A percentile compares a stretch with the other conserved stretches of the same genome.
phyloP scores from a whole-genome alignment of 73 alveolate genomes.

The Durusdinium trenchii region DNA sequence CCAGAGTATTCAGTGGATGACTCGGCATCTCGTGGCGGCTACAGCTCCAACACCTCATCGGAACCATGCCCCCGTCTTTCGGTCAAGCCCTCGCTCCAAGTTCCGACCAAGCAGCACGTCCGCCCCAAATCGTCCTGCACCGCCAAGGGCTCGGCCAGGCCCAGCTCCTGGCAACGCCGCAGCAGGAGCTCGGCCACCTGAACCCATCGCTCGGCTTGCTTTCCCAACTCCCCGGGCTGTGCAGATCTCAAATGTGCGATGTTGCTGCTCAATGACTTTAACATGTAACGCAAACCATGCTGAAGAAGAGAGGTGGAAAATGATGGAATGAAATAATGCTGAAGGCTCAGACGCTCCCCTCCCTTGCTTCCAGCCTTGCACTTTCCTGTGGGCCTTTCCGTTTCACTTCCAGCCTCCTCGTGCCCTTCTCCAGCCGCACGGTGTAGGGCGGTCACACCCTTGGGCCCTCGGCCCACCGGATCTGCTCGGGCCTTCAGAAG shows the following conservation, averaged over 20 bases:
- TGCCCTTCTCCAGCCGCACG: constrained; percentile 73
- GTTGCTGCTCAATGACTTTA: no score
- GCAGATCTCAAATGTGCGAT: no score
- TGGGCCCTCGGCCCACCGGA: constrained; percentile 66
- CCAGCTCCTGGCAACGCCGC: constrained; percentile 33
- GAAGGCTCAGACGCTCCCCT: no score
- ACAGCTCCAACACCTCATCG: neutral
- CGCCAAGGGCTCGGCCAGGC: constrained; percentile 12
- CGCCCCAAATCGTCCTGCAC: constrained; percentile 73
- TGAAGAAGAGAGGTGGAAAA: no score
- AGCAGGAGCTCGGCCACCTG: constrained; percentile 66
- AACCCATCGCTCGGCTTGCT: no score
- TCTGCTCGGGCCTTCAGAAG: constrained; percentile 58
- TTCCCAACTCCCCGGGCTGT: no score
- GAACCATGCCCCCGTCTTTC: neutral
- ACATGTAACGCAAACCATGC: no score
- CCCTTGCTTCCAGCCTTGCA: no score
- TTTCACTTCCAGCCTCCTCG: constrained; percentile 51
- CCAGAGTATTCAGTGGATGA: no score
- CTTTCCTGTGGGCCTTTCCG: no score
- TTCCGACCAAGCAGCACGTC: constrained; percentile 14
- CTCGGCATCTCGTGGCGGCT: neutral
- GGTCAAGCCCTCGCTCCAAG: neutral
- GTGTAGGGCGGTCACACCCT: constrained; percentile 83
- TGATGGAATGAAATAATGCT: no score